These are phyloP conservation scores for Oryza meyeriana DNA, from an alignment of 176 grass and related monocot genomes.

Conservation along the genomic window DNA sequence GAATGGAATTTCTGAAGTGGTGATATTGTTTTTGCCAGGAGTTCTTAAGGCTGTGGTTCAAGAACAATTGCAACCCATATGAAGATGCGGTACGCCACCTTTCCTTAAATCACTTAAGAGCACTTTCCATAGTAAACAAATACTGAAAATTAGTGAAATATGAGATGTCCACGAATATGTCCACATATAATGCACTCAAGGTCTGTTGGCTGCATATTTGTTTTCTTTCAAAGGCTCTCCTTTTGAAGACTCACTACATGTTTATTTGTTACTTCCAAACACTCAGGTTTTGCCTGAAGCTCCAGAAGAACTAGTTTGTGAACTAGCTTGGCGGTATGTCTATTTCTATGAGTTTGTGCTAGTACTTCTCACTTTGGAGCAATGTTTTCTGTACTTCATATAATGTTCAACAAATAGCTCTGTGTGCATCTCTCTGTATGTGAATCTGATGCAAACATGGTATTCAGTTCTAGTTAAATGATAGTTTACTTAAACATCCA, in stretches of 20 bases:
- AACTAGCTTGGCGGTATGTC: constrained; percentile 84
- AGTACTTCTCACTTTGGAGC: background rate
- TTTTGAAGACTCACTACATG: background rate
- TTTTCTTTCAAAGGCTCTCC: background rate
- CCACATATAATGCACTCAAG: background rate
- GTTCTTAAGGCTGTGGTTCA: constrained; percentile 95
- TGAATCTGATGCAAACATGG: background rate
- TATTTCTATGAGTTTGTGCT: constrained; percentile 10
- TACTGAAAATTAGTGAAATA: background rate
- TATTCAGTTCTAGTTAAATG: background rate
- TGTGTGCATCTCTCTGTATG: background rate
- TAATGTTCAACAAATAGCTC: background rate
- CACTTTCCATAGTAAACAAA: background rate
- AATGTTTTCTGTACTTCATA: background rate
- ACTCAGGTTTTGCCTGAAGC: constrained; percentile 84
- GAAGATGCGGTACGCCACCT: constrained; percentile 59
- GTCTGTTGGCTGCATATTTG: background rate
- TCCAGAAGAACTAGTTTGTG: constrained; percentile 82
- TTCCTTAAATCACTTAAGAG: background rate
- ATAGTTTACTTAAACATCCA: constrained; percentile 13
- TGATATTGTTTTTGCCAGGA: constrained; percentile 52
- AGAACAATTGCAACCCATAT: constrained; percentile 95
- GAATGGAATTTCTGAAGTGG: constrained; percentile 8
- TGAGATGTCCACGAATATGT: background rate
- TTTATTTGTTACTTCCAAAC: constrained; percentile 26